Percentiles rank a stretch among this genome's conserved stretches.
These are phyloP conservation scores for Pueraria montana DNA, from an alignment of 306 rosid genomes.

Conservation along the genomic window DNA sequence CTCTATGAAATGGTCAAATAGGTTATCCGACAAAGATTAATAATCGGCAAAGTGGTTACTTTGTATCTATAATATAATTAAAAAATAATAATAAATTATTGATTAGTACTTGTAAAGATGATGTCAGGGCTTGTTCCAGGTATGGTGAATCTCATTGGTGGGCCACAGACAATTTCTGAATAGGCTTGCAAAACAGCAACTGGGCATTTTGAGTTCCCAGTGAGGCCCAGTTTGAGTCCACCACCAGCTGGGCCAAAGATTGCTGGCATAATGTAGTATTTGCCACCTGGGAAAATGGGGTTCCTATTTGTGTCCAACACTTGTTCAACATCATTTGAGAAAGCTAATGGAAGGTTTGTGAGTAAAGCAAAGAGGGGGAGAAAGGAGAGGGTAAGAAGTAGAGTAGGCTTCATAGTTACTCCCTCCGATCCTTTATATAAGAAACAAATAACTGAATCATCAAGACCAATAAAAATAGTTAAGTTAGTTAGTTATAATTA, in stretches of 20 bases:
- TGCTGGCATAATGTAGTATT: constrained; percentile 5
- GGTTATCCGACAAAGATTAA: too few relatives aligned
- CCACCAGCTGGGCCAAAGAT: neutral
- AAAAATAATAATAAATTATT: too few relatives aligned
- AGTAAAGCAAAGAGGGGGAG: constrained; percentile 35
- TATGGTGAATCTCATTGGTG: neutral
- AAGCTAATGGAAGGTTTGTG: neutral
- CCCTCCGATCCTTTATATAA: too few relatives aligned
- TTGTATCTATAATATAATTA: too few relatives aligned
- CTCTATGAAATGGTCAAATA: too few relatives aligned
- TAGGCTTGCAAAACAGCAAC: constrained; percentile 24
- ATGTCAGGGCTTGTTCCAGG: neutral
- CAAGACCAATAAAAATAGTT: too few relatives aligned
- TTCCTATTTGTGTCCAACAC: neutral
- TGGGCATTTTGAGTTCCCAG: neutral
- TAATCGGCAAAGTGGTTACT: too few relatives aligned
- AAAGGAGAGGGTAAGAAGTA: neutral
- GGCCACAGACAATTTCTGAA: neutral
- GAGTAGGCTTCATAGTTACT: too few relatives aligned
- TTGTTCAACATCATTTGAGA: neutral
- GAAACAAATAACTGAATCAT: too few relatives aligned
- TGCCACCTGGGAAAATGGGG: constrained; percentile 14
- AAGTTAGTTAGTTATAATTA: too few relatives aligned
- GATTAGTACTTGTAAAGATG: neutral
- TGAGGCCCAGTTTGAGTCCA: neutral